phyloP scores from a whole-genome alignment of 2,329 filamentous ascomycete genomes.

The Alternaria arbusti region DNA sequence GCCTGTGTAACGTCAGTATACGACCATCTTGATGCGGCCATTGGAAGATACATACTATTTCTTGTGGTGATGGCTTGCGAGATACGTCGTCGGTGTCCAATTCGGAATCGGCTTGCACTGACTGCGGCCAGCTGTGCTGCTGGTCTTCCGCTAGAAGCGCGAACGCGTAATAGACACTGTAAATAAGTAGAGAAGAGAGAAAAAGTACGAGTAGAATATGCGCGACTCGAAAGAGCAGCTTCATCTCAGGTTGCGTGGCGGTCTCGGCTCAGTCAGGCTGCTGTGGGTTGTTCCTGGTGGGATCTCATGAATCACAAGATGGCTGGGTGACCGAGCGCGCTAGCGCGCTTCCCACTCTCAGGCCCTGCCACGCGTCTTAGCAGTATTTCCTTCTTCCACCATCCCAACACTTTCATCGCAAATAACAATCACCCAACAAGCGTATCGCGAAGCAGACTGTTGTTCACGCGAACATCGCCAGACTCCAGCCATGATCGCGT shows the following conservation, averaged over 20 bases:
- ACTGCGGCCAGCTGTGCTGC: background rate
- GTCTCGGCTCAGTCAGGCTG: background rate
- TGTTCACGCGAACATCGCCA: background rate
- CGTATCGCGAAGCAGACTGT: background rate
- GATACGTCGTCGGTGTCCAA: background rate
- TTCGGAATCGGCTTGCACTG: background rate
- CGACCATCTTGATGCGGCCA: background rate
- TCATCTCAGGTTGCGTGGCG: background rate
- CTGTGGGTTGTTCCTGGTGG: background rate
- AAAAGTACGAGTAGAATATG: slow-evolving; percentile 3
- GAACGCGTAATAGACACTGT: slow-evolving; percentile 14
- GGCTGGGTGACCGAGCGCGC: background rate
- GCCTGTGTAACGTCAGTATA: slow-evolving; percentile 10
- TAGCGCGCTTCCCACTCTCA: background rate
- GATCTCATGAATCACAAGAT: background rate
- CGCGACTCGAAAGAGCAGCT: slow-evolving; percentile 3
- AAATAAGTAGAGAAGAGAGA: slow-evolving; percentile 4
- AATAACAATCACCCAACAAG: background rate
- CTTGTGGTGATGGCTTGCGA: background rate
- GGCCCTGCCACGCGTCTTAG: background rate
- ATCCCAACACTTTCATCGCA: background rate
- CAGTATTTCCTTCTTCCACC: background rate
- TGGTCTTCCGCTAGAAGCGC: slow-evolving; percentile 1
- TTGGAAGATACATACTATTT: background rate
- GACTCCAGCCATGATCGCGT: background rate